Base-by-base conservation (phyloP, 495 filamentous ascomycete genomes). In the Aeminium ludgeri region DNA sequence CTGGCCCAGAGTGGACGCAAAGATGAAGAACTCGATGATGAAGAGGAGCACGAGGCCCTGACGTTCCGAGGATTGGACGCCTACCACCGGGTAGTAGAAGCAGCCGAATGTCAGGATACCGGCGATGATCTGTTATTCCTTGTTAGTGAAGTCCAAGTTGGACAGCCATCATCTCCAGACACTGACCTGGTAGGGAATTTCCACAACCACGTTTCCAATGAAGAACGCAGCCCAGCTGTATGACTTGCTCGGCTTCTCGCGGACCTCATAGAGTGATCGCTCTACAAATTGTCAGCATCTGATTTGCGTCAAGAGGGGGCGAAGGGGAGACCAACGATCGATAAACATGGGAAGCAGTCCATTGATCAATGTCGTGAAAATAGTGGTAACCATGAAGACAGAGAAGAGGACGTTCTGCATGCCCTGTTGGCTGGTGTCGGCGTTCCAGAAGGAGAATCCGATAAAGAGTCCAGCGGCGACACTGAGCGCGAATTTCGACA, bases 311-410 rank as follows among this genome's bases (percentile, higher is more conserved):
- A 47, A 82, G 74, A 1, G 69, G 75, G 3, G 23, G 23, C 23
- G 23, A 25, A 4, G 8, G 23, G 23, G 23, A 8, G 3, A 25
- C 23, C 8, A 3, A 25, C 23, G 23, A 25, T 8, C 63, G 36
- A 73, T 62, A 51, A 74, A 74, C n/a, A 65, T 60, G 0, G 69
- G 70, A 52, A 69, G 67, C 38, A 73, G 69, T 19, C 70, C 55
- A 37, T 70, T 67, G 13, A 58, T 58, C 36, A 1, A 78, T 55
- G 48, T 70, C 68, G 41, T 70, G 50, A 44, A 69, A 46, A 47
- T 38, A 1, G 34, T 36, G n/a, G 34, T 59, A 4, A 92, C 57
- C 66, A 86, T 76, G 64, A 93, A 91, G 49, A 91, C 73, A 49
- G 73, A 65, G 54, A 86, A 89, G 62, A 89, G 78, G 49, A 84